phyloP scores from a whole-genome alignment of 169 alveolate species.

The Amoebophrya sp. region DNA sequence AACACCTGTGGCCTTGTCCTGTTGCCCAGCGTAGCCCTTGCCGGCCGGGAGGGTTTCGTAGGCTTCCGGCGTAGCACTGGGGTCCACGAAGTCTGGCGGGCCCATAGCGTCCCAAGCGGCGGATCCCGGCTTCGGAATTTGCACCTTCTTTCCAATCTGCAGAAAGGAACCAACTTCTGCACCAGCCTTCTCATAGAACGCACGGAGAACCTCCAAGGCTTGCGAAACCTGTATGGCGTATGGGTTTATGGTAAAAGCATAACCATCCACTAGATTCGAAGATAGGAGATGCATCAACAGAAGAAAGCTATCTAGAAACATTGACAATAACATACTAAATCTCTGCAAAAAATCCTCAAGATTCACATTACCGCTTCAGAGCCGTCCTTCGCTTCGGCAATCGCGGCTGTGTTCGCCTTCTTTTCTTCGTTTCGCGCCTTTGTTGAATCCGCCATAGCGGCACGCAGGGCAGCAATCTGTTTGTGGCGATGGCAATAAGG shows the following conservation, averaged over 20 bases:
- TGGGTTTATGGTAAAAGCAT: too few relatives aligned
- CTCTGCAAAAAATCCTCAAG: too few relatives aligned
- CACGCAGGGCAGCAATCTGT: not conserved
- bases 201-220: not conserved
- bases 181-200: not conserved
- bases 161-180: not conserved
- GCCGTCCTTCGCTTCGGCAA: not conserved
- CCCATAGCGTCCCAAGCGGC: not conserved
- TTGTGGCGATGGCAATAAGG: too few relatives aligned
- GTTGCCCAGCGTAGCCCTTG: not conserved
- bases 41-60: not conserved
- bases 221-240: too few relatives aligned
- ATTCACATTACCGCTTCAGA: too few relatives aligned
- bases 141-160: not conserved
- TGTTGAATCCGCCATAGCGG: not conserved
- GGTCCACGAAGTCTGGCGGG: not conserved
- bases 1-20: not conserved
- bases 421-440: not conserved
- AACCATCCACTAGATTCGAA: too few relatives aligned
- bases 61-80: not conserved
- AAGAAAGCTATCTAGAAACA: too few relatives aligned
- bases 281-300: too few relatives aligned
- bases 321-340: too few relatives aligned
- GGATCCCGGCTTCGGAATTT: not conserved
- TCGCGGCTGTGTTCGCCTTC: not conserved